These are phyloP conservation scores for Chrysosphaeria jannelii DNA, from an alignment of 2,329 filamentous ascomycete genomes.

Conservation along the genomic window DNA sequence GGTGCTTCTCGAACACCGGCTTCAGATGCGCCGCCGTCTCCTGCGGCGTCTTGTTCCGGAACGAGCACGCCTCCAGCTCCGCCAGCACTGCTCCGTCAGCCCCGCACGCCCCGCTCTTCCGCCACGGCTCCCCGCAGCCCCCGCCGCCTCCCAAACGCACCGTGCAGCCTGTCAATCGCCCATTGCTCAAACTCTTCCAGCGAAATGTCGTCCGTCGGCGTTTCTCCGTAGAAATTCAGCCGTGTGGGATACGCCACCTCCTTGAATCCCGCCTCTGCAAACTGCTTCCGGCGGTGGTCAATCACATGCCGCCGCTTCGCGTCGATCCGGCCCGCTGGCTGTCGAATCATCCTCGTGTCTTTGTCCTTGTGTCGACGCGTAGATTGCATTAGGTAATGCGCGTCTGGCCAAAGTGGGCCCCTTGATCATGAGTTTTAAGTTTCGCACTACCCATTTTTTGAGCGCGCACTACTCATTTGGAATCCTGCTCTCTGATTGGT, in stretches of 20 bases:
- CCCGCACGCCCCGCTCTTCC: not conserved
- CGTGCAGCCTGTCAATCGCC: conserved; percentile 74
- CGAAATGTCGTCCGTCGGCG: conserved; percentile 79
- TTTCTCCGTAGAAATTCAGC: conserved; percentile 70
- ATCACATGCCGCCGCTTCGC: conserved; percentile 48
- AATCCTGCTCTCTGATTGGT: too few species aligned
- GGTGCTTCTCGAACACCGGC: conserved; percentile 60
- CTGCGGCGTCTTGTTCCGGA: conserved; percentile 60
- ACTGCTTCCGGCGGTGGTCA: conserved; percentile 65
- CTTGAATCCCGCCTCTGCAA: conserved; percentile 46
- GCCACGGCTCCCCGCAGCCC: not conserved
- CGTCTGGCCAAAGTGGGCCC: too few species aligned
- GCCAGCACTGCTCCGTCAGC: conserved; percentile 29
- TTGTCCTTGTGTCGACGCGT: not conserved
- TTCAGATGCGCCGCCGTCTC: conserved; percentile 68
- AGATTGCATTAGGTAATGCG: not conserved
- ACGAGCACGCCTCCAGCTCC: conserved; percentile 79
- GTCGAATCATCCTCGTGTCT: conserved; percentile 17
- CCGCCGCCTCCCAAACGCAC: conserved; percentile 13
- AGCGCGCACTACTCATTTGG: too few species aligned
- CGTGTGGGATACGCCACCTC: conserved; percentile 55
- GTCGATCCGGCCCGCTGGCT: conserved; percentile 22
- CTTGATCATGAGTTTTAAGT: too few species aligned
- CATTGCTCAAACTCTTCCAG: conserved; percentile 97
- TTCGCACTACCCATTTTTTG: too few species aligned